phyloP scores from a whole-genome alignment of 805 yeast species.

The Zygosaccharomyces bisporus region DNA sequence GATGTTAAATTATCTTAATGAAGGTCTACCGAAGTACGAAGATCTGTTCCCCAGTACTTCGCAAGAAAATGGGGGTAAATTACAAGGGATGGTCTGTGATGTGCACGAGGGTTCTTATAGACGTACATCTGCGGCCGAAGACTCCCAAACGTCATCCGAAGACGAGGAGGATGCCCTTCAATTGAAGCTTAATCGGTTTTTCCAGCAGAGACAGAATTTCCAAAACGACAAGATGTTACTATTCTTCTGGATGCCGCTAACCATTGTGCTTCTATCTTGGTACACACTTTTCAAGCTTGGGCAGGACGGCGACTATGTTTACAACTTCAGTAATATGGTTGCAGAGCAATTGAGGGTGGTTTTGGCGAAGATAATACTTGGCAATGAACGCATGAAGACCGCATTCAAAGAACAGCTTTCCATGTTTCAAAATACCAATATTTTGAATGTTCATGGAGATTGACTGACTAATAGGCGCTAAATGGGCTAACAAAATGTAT shows the following conservation, averaged over 20 bases:
- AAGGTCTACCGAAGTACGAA: conserved; percentile 65
- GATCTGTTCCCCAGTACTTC: conserved; percentile 57
- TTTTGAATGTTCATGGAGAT: conserved; percentile 8
- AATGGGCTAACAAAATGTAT: not conserved
- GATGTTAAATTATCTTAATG: conserved; percentile 38
- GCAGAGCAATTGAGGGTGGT: conserved; percentile 42
- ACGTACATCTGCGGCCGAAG: conserved; percentile 14
- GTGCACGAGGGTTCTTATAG: conserved; percentile 6
- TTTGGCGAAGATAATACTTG: conserved; percentile 48
- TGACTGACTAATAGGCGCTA: not conserved
- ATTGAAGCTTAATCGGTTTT: conserved; percentile 37
- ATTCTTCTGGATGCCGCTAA: conserved; percentile 87
- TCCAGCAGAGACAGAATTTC: conserved; percentile 44
- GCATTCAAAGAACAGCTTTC: conserved; percentile 37
- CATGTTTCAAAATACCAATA: conserved; percentile 28
- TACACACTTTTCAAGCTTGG: conserved; percentile 41
- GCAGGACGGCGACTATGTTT: conserved; percentile 33
- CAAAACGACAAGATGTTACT: conserved; percentile 77
- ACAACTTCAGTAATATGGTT: conserved; percentile 29
- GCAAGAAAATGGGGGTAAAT: conserved; percentile 33
- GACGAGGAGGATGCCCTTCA: conserved; percentile 37
- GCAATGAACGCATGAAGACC: conserved; percentile 48
- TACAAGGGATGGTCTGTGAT: conserved; percentile 4
- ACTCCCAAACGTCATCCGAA: conserved; percentile 31
- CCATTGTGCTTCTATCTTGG: conserved; percentile 51